These are phyloP conservation scores for Pythium pyrilobum DNA, from an alignment of 352 stramenopile species.

Conservation along the genomic window DNA sequence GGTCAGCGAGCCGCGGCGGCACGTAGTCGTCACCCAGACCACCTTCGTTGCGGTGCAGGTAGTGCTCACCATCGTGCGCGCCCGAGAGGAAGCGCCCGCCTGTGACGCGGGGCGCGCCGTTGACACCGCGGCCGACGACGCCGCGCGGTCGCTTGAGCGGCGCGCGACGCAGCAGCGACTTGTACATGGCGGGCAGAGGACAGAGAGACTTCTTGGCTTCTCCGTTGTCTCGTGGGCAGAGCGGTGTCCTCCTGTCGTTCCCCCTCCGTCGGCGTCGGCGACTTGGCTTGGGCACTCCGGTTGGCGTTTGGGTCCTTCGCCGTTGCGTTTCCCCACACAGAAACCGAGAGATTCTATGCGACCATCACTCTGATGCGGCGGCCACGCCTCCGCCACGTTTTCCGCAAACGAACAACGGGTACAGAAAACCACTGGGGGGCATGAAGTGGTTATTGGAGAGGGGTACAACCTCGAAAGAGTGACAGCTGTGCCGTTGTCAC, in stretches of 20 bases:
- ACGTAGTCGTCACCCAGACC: slow-evolving; percentile 14
- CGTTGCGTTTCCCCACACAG: slow-evolving; percentile 15
- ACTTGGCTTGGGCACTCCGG: not conserved
- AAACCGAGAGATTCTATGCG: slow-evolving; percentile 10
- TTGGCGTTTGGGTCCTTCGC: slow-evolving; percentile 8
- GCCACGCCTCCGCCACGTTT: slow-evolving; percentile 11
- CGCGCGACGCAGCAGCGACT: slow-evolving; percentile 18
- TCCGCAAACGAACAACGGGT: slow-evolving; percentile 13
- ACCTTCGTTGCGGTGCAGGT: slow-evolving; percentile 1
- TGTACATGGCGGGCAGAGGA: slow-evolving; percentile 14
- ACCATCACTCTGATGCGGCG: slow-evolving; percentile 19
- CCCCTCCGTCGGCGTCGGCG: too few relatives aligned
- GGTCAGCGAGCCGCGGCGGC: slow-evolving; percentile 59
- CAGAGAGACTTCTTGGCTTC: too few relatives aligned
- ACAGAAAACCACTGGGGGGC: slow-evolving; percentile 2
- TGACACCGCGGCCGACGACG: not conserved
- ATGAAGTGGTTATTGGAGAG: slow-evolving; percentile 13
- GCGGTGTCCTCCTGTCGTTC: too few relatives aligned
- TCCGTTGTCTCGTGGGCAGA: too few relatives aligned
- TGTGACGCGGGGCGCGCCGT: not conserved
- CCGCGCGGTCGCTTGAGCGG: slow-evolving; percentile 20
- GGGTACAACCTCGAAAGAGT: not conserved
- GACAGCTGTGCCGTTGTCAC: not conserved
- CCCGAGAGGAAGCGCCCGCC: slow-evolving; percentile 10
- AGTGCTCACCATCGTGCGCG: slow-evolving; percentile 9